Percentiles rank a stretch among this genome's conserved stretches.
These are phyloP conservation scores for Tympanopsis confertula DNA, from an alignment of 2,329 filamentous ascomycete genomes.

Conservation along the genomic window DNA sequence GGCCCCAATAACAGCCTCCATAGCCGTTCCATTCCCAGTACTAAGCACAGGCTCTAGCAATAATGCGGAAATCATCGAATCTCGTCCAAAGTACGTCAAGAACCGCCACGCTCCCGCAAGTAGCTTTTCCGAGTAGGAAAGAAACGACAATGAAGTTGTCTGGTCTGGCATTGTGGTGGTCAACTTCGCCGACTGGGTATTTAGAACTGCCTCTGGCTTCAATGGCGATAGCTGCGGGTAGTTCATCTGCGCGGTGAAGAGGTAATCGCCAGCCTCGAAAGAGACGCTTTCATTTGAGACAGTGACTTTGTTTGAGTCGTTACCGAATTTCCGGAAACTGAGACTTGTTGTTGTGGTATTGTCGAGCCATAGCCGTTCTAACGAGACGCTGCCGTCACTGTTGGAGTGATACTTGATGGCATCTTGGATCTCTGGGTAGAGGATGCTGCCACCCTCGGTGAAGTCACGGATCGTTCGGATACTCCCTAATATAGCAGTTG, in stretches of 20 bases:
- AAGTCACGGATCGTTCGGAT: constrained; percentile 52
- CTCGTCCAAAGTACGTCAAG: constrained; percentile 55
- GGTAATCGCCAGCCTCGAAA: constrained; percentile 41
- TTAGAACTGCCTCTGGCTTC: constrained; percentile 34
- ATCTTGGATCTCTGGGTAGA: constrained; percentile 41
- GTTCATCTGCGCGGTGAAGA: constrained; percentile 45
- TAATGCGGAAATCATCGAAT: constrained; percentile 49
- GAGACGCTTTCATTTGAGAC: constrained; percentile 27
- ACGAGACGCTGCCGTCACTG: constrained; percentile 27
- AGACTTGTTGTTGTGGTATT: constrained; percentile 44
- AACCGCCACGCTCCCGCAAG: constrained; percentile 56
- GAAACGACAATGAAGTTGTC: constrained; percentile 42
- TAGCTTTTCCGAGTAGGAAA: constrained; percentile 52
- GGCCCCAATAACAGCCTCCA: constrained; percentile 49
- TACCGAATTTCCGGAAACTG: constrained; percentile 25
- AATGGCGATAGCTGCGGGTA: constrained; percentile 50
- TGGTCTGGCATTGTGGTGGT: constrained; percentile 31
- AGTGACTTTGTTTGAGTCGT: constrained; percentile 15
- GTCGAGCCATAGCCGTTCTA: constrained; percentile 49
- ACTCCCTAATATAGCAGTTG: constrained; percentile 46
- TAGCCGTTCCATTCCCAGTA: constrained; percentile 36
- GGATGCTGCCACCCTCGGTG: constrained; percentile 40
- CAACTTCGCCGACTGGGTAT: constrained; percentile 28
- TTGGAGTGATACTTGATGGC: constrained; percentile 28
- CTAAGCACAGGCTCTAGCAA: constrained; percentile 46